phyloP scores from a whole-genome alignment of 495 filamentous ascomycete species.

The Parachaetomium inaequale region DNA sequence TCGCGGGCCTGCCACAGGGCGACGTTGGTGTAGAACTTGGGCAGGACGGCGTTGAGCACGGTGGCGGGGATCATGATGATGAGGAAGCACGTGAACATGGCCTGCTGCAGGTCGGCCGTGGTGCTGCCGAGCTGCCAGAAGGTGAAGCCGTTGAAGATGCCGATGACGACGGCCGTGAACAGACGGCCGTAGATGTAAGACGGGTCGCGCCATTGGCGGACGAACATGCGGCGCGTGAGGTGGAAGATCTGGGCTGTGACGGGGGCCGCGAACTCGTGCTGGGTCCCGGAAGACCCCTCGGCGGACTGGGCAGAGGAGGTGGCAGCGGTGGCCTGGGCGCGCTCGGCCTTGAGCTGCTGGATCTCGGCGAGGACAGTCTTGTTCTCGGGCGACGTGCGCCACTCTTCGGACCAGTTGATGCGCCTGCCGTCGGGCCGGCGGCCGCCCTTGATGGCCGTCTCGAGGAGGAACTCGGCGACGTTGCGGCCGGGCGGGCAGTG shows the following conservation, averaged over 20 bases:
- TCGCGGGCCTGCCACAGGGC: conserved; percentile 74
- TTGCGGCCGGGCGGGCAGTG: conserved; percentile 64
- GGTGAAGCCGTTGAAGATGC: conserved; percentile 81
- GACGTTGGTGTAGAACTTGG: conserved; percentile 78
- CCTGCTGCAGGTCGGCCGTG: conserved; percentile 69
- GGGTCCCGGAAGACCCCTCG: neutral
- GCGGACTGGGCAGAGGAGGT: neutral
- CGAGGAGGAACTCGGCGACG: conserved; percentile 81
- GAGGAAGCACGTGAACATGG: conserved; percentile 74
- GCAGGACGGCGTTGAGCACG: conserved; percentile 68
- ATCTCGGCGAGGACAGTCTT: conserved; percentile 64
- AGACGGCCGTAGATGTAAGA: conserved; percentile 67
- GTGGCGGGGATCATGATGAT: conserved; percentile 72
- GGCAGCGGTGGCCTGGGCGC: conserved; percentile 22
- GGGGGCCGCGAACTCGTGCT: conserved; percentile 39
- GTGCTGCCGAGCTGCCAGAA: conserved; percentile 71
- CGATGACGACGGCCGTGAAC: conserved; percentile 52
- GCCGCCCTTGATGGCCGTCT: conserved; percentile 70
- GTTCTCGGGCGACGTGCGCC: conserved; percentile 69
- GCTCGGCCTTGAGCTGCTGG: conserved; percentile 53
- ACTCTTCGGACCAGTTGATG: conserved; percentile 76
- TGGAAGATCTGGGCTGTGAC: conserved; percentile 42
- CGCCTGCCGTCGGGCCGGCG: conserved; percentile 63
- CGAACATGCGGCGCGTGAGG: conserved; percentile 61
- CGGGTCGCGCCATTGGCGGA: conserved; percentile 76